phyloP scores from a whole-genome alignment of 257 asterid species.

The Nicotiana benthamiana region DNA sequence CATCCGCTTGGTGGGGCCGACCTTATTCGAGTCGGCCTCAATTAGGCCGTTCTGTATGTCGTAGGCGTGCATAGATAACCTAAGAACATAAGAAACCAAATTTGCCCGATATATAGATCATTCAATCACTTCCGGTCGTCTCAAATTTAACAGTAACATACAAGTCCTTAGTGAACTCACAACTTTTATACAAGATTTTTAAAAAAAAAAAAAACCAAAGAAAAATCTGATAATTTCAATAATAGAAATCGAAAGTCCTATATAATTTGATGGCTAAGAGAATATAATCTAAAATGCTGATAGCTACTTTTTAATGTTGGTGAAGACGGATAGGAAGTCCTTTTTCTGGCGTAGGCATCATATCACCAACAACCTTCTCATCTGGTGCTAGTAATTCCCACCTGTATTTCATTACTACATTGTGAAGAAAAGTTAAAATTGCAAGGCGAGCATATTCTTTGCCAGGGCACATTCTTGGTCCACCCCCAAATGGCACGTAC shows the following conservation, averaged over 20 bases:
- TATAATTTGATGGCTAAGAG: too few species aligned
- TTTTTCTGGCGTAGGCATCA: slow-evolving; percentile 68
- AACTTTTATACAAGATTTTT: not conserved
- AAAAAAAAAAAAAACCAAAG: not conserved
- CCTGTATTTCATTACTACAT: slow-evolving; percentile 38
- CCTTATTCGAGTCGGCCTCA: too few species aligned
- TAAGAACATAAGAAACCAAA: too few species aligned
- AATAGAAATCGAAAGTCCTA: too few species aligned
- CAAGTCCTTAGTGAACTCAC: not conserved
- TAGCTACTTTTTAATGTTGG: not conserved
- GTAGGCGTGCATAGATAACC: too few species aligned
- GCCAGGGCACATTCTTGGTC: slow-evolving; percentile 73
- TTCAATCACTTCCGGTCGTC: not conserved
- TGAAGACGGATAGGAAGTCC: slow-evolving; percentile 56
- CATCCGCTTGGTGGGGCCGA: too few species aligned
- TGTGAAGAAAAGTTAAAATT: slow-evolving; percentile 45
- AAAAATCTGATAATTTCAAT: not conserved
- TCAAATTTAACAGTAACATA: not conserved
- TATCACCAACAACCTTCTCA: slow-evolving; percentile 64
- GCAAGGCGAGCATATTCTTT: slow-evolving; percentile 74
- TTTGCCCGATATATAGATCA: too few species aligned
- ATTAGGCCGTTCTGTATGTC: too few species aligned
- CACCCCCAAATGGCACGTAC: slow-evolving; percentile 65
- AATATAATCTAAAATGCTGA: too few species aligned
- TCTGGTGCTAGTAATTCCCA: slow-evolving; percentile 58